phyloP scores from a whole-genome alignment of 2,329 filamentous ascomycete genomes.

The Pseudogymnoascus sp. region DNA sequence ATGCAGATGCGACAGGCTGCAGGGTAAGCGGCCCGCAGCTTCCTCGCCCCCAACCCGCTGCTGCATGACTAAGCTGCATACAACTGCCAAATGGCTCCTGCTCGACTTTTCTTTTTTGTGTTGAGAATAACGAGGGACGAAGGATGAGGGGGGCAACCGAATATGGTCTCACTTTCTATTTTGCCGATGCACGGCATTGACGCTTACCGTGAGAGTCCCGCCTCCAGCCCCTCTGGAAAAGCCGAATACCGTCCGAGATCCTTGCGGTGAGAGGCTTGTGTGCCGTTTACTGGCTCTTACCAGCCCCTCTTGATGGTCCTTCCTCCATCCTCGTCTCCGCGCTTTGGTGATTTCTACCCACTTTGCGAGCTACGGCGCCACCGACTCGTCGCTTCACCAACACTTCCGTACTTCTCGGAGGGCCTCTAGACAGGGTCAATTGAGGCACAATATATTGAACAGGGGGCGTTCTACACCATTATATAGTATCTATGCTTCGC shows the following conservation, averaged over 20 bases:
- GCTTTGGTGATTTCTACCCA: not conserved
- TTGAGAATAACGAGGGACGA: not conserved
- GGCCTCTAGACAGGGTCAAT: slow-evolving; percentile 1
- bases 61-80: slow-evolving; percentile 1
- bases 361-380: not conserved
- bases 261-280: not conserved
- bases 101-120: not conserved
- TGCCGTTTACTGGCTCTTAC: not conserved
- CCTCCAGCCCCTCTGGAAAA: not conserved
- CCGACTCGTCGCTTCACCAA: not conserved
- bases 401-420: not conserved
- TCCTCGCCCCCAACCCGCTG: not conserved
- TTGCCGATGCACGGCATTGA: slow-evolving; percentile 6
- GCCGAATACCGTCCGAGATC: not conserved
- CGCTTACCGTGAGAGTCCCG: not conserved
- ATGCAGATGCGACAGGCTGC: not conserved
- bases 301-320: not conserved
- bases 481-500: not conserved
- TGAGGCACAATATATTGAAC: slow-evolving; percentile 2
- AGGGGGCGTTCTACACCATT: not conserved
- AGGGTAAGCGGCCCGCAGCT: not conserved
- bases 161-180: slow-evolving; percentile 1
- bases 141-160: not conserved
- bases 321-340: not conserved
- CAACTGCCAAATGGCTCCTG: not conserved